A percentile compares a stretch with the other conserved stretches of the same genome.
Conservation (phyloP, 1,139 yeast genomes). For the Debaryomycetaceae sp. region DNA sequence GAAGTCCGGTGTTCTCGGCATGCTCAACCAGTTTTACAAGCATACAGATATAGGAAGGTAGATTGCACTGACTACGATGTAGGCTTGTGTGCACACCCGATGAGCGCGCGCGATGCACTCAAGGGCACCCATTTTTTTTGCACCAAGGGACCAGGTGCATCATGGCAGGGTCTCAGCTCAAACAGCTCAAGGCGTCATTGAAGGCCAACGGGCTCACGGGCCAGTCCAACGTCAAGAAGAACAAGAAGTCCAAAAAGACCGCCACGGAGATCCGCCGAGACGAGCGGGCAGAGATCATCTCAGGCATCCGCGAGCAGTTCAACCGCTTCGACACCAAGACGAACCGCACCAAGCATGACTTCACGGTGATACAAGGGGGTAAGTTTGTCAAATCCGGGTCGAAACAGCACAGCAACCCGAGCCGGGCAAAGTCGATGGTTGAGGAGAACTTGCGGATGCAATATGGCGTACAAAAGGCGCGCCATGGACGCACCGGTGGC, state of each 20-base stretch:
- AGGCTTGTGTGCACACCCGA: not conserved
- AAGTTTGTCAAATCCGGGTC: constrained; percentile 57
- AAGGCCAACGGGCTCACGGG: constrained; percentile 80
- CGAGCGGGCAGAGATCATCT: constrained; percentile 53
- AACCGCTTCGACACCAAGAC: constrained; percentile 84
- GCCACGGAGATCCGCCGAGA: constrained; percentile 71
- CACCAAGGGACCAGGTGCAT: constrained; percentile 1
- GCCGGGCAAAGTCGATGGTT: constrained; percentile 62
- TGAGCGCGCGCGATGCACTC: not conserved
- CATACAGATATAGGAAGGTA: constrained; percentile 30
- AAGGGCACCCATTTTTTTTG: not conserved
- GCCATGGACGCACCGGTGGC: constrained; percentile 72
- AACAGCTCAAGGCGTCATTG: constrained; percentile 72
- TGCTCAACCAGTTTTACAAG: constrained; percentile 78
- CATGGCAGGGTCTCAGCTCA: constrained; percentile 91
- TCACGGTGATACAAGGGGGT: constrained; percentile 50
- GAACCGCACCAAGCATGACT: constrained; percentile 65
- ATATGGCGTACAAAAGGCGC: constrained; percentile 57
- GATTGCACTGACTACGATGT: not conserved
- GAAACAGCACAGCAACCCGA: constrained; percentile 34
- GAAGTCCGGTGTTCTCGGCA: constrained; percentile 71
- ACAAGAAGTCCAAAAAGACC: constrained; percentile 48
- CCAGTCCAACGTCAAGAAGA: constrained; percentile 61
- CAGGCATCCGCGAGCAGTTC: constrained; percentile 71
- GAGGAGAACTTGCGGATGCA: constrained; percentile 70